Base-by-base conservation (phyloP, 345 rosid genomes). In the Turnera subulata region DNA sequence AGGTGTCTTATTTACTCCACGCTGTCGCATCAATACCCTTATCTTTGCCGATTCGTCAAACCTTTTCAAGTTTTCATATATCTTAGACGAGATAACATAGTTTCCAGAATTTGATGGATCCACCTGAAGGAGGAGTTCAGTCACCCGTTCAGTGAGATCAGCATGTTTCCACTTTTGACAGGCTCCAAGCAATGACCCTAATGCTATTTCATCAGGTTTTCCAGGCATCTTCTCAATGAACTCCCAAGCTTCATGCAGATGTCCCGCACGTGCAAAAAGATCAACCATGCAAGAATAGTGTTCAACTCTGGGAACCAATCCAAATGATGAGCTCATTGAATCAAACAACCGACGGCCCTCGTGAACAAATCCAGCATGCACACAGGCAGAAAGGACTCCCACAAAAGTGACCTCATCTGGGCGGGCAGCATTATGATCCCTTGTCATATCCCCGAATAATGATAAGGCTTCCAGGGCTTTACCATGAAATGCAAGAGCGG, bases 221-320 rank as follows among this genome's bases (percentile, higher is more conserved):
- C 81, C 90, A 29, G 95, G 96, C 84, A 78, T 86, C 63, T 61
- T 81, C 61, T 73, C 77, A 58, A 91, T 62, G 26, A 91, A 65
- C 50, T 86, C 82, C 96, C 92, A 88, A n/a, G 96, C 96, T 75
- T 88, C 95, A 6, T 71, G 17, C 18, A 91, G 58, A 66, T 54
- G 51, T 26, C 98, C 96, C 23, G 86, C 86, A 46, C 96, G 95
- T 20, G 92, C 84, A 60, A 81, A 59, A 50, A 91, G 95, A 70
- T 91, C 96, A 53, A 88, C 82, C 76, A 88, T 81, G 80, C 88
- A 88, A 70, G 98, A 80, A 76, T 76, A 84, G 73, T 91, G 96
- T 83, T 88, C 95, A 38, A 85, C 75, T 66, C 77, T 85, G 6
- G 96, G 98, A 17, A 72, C 80, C 72, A 91, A 69, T 49, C 98